Evolutionary conservation across 1,284 basidiomycete genomes (phyloP), one percentile per base, ranked within the genome.

Genomic region (Leccinum subrobustum): DNA sequence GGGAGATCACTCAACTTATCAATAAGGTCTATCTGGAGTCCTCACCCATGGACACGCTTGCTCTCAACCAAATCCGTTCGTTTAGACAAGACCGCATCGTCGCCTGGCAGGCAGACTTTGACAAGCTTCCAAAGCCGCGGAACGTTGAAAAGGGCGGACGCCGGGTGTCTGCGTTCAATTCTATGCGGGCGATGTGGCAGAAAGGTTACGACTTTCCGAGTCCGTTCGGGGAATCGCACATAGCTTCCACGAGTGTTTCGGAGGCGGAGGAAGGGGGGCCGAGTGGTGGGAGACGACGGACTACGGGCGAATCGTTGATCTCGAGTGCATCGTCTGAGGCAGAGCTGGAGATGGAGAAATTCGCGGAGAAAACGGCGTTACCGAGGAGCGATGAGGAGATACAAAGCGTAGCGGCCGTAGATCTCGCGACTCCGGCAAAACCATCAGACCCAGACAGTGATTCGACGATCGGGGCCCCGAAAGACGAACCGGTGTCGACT

Each of bases 1-100:
- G 85, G 56, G 91, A 94, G 65, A 88, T 98, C 63, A 80, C 85
- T 58, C 80, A 81, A 14, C 78, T 93, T 52, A 87, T 98, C 61
- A 91, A 95, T 61, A 79, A 83, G 58, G 84, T 92, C 9, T 97
- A 98, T 76, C 85, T 83, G 66, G 87, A 93, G 62, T 90, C 93
- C 0, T 74, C 86, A 0, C 84, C 90, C 53, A 92, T 87, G 16
- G 93, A 97, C 71, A 96, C 95, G 1, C 82, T 98, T 44, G 91
- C 89, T 52, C 81, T 98, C 61, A 98, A 96, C 67, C 85, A 88
- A 61, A 93, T 96, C 6, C 87, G 95, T 53, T 87, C 92, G 3
- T 88, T 88, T 60, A 83, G 96, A 48, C 96, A 98, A 76, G 94
- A 97, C 70, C 92, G 91, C 74, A 95, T 97, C 56, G 94, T 98